Evolutionary conservation across 1,139 yeast species (phyloP).

Genomic region (Geotrichum restrictum): DNA sequence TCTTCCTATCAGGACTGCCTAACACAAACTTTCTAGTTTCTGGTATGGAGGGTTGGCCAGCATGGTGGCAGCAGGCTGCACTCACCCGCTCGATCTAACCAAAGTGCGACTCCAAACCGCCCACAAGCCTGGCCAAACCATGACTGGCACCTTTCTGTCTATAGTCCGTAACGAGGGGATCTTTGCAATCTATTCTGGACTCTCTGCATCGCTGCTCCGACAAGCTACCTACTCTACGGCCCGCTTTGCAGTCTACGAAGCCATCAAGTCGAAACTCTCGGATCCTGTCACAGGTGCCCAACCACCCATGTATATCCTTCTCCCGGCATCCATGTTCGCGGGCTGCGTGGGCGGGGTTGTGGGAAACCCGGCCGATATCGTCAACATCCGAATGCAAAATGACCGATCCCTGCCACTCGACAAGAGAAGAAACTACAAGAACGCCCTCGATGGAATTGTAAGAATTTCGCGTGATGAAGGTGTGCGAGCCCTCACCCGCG

Average conservation of each 20-base stretch:
- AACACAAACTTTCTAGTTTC: slow-evolving; percentile 37
- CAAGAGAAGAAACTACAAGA: slow-evolving; percentile 67
- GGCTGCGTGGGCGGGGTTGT: slow-evolving; percentile 82
- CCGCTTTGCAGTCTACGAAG: slow-evolving; percentile 79
- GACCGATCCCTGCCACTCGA: slow-evolving; percentile 66
- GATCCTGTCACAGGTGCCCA: slow-evolving; percentile 32
- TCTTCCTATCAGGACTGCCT: background rate
- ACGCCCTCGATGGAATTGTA: slow-evolving; percentile 72
- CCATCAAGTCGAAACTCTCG: slow-evolving; percentile 51
- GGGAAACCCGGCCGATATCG: slow-evolving; percentile 86
- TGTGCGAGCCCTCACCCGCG: slow-evolving; percentile 59
- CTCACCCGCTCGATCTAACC: slow-evolving; percentile 79
- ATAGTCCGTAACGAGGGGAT: slow-evolving; percentile 65
- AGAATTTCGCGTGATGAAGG: slow-evolving; percentile 64
- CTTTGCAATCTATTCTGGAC: slow-evolving; percentile 68
- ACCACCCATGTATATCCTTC: slow-evolving; percentile 48
- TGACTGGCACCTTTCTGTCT: slow-evolving; percentile 56
- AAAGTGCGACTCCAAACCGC: slow-evolving; percentile 82
- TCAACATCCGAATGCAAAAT: slow-evolving; percentile 87
- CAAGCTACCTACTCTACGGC: slow-evolving; percentile 88
- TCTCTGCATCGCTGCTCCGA: slow-evolving; percentile 74
- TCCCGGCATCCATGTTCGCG: slow-evolving; percentile 77
- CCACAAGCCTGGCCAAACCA: slow-evolving; percentile 49
- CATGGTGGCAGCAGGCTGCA: slow-evolving; percentile 42
- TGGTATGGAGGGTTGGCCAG: slow-evolving; percentile 55